Base-by-base conservation (phyloP, 2,329 filamentous ascomycete species). In the Claviceps digitariae region DNA sequence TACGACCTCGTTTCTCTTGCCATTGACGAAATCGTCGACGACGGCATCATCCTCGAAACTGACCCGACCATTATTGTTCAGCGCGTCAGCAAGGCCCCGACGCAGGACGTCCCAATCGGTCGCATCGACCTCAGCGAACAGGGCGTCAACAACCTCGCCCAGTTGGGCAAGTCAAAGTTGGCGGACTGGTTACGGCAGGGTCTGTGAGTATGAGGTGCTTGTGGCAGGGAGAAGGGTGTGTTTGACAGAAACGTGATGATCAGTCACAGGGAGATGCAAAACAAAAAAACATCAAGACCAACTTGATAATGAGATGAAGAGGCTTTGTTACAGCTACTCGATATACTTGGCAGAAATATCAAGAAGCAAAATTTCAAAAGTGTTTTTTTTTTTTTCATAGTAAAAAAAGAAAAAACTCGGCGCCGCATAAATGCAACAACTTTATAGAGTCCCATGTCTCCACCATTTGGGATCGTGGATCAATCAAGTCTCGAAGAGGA, bases 41-140 rank as follows among this genome's bases (percentile, higher is more conserved):
- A 95, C 65, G 93, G 93, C 56, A 94, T 97, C 66, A 91, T 98
- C 62, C 82, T 98, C 57, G 93, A 98, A 74, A 97, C 91, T 0
- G 93, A 98, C 68, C 90, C 93, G 1, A 91, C 93, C 58, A 87
- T 95, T 63, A 87, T 98, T 60, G 86, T 91, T 49, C 90, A 90
- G 67, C 78, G 93, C 61, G 93, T 97, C 63, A 95, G 88, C 77
- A 85, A 86, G 69, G 90, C 93, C 43, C 93, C 93, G 10, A 83
- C 85, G 44, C 87, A 95, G 64, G 93, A 98, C 72, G 84, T 90
- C 62, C 89, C 90, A 66, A 81, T 96, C 69, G 89, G 93, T 75
- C 88, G 87, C 66, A 91, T 97, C 69, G 91, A 97, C 68, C 82
- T 97, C 53, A 94, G 89, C 63, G 91, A 97, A 71, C 90, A 96